Evolutionary conservation across 2,329 filamentous ascomycete genomes (phyloP), one percentile per base, ranked within the genome.

Genomic region (Botrytis galanthina): DNA sequence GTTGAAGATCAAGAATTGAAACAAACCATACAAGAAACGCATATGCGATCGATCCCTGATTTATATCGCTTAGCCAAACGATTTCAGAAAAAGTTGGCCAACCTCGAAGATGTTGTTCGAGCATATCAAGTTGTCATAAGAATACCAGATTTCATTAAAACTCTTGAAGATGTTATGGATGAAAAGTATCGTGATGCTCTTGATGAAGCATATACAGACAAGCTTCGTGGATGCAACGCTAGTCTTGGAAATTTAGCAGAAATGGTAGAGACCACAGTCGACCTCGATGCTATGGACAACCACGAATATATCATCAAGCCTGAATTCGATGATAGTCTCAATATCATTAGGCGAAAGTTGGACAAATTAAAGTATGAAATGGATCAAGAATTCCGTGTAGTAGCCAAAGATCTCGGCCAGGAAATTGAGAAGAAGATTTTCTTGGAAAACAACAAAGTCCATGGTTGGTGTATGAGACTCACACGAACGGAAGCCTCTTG

Each of bases 291-390:
- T 4, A 88, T 99, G 18, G 95, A 99, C 79, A 94, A 96, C 77
- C 96, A 99, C 80, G 96, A 99, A 81, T 99, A 97, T 83, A 95
- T 98, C 79, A 99, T 99, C 87, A 99, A 98, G 83, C 93, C 97
- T 0, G 96, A 99, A 80, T 99, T 98, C 76, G 96, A 99, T 79
- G 94, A 98, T 74, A 89, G 91, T 72, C 86, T 99, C 54, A 90
- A 92, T 29, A 90, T 93, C n/a, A 97, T 99, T 78, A 90, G 93
- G 70, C 95, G 93, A 84, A 96, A 95, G 81, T 89, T 99, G 2
- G 95, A 98, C 80, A 93, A 91, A 80, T 85, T 97, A 42, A 91
- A 91, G 76, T 86, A 90, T 61, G 92, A 95, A 72, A 98, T 99
- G 89, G 89, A 95, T 69, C 86, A 87, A 46, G 95, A 98, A 81